A percentile compares a stretch with the other conserved stretches of the same genome.
Evolutionary conservation across 306 rosid genomes (phyloP).

Genomic region (Betula pendula): DNA sequence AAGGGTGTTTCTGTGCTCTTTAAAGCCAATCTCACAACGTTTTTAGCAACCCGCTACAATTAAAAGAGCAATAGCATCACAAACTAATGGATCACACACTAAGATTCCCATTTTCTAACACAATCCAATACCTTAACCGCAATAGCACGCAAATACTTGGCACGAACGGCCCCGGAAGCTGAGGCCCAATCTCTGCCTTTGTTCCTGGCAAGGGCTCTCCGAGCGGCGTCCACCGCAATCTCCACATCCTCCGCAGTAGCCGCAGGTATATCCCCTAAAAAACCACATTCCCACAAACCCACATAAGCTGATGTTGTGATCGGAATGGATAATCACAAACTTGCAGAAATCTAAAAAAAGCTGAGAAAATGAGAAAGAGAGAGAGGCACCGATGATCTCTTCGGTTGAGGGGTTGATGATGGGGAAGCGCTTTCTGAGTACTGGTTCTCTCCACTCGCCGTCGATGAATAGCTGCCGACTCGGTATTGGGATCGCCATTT

Average conservation of each 20-base stretch:
- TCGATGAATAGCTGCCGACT: slow-evolving; percentile 68
- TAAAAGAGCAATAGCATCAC: too few relatives aligned
- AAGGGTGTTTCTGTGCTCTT: neutral
- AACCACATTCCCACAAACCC: slow-evolving; percentile 24
- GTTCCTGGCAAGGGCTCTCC: slow-evolving; percentile 65
- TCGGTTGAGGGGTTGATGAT: slow-evolving; percentile 81
- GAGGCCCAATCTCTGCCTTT: slow-evolving; percentile 77
- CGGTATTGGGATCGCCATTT: slow-evolving; percentile 69
- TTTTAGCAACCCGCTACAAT: neutral
- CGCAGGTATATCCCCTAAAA: slow-evolving; percentile 72
- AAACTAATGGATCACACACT: neutral
- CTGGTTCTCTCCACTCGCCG: slow-evolving; percentile 81
- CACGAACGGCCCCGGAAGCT: slow-evolving; percentile 80
- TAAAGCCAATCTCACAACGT: neutral
- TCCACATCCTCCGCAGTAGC: slow-evolving; percentile 95
- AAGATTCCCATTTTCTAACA: neutral
- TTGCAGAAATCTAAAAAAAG: neutral
- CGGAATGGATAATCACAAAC: neutral
- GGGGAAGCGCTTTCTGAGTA: slow-evolving; percentile 70
- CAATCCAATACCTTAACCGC: slow-evolving; percentile 65
- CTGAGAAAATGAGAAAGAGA: neutral
- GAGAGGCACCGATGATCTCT: slow-evolving; percentile 52
- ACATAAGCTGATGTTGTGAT: neutral
- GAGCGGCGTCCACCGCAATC: slow-evolving; percentile 80
- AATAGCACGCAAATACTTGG: slow-evolving; percentile 87